Base-by-base conservation (phyloP, 2,329 filamentous ascomycete genomes). In the Ophiognomonia clavigignenti-juglandacearum region DNA sequence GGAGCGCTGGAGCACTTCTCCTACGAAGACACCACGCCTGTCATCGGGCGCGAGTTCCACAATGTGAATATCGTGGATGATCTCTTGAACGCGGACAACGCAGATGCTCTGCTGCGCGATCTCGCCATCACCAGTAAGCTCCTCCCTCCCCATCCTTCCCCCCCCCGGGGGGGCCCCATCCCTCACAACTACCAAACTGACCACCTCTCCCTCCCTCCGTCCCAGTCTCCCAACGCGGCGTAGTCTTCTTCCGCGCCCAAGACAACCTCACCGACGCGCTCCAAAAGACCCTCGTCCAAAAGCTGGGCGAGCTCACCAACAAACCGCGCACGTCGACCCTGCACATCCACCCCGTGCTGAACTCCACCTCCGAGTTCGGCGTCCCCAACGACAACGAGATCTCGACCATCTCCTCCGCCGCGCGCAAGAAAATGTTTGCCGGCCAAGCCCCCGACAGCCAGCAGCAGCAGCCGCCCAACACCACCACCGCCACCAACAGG, bases 181-280 rank as follows among this genome's bases (percentile, higher is more conserved):
- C 14, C 14, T 16, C n/a, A n/a, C 41, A 32, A 50, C 43, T 13
- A 8, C 14, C 11, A 32, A 18, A 29, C 18, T 32, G 29, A 37
- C 22, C 11, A 16, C 6, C 5, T 27, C 3, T 11, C 14, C 9
- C 16, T 10, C 10, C 13, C 42, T n/a, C n/a, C n/a, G n/a, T n/a
- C n/a, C n/a, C n/a, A 73, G 71, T 76, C 47, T 73, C 72, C n/a
- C 66, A 69, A 53, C 67, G 73, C 6, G 72, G 72, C 8, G 73
- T 76, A 10, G 71, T 75, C 31, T 74, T 75, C 58, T 71, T 76
- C 54, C 67, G 72, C 11, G 62, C 66, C 6, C 73, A 77, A 43
- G 60, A 71, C 57, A 61, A 68, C 51, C 56, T 73, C 10, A 59
- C 63, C 55, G 64, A 73, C 57, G 66, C 68, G 3, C 64, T 70